Evolutionary conservation across 106 monocot species (phyloP).

Genomic region (Alisma plantagoaquatica): DNA sequence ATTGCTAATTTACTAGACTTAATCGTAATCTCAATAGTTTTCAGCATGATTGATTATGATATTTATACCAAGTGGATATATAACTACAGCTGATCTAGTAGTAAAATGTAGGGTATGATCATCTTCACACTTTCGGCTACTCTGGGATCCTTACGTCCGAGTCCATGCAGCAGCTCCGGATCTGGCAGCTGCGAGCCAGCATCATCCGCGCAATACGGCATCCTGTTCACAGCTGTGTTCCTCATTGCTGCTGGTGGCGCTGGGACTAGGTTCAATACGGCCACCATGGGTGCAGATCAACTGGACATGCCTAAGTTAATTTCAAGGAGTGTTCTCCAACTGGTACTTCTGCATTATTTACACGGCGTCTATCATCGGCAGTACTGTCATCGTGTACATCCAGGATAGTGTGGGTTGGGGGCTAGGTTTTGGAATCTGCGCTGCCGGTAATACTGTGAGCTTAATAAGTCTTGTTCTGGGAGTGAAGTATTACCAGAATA

Average conservation of each 20-base stretch:
- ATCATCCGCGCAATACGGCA: conserved; percentile 22
- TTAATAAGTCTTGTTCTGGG: conserved; percentile 28
- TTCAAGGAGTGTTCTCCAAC: conserved; percentile 46
- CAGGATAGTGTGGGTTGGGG: conserved; percentile 57
- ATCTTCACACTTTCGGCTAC: conserved; percentile 37
- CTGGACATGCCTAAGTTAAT: conserved; percentile 24
- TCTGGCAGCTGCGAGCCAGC: conserved; percentile 8
- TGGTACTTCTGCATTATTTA: conserved; percentile 56
- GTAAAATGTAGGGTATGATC: conserved; percentile 36
- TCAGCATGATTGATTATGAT: too few species aligned
- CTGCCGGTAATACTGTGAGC: conserved; percentile 6
- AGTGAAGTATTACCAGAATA: conserved; percentile 13
- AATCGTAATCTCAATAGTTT: too few species aligned
- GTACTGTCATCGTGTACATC: conserved; percentile 54
- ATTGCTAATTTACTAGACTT: too few species aligned
- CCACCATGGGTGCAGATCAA: conserved; percentile 52
- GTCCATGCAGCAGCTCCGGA: conserved; percentile 4
- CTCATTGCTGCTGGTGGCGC: conserved; percentile 26
- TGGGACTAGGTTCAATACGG: conserved; percentile 39
- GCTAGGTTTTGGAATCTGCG: conserved; percentile 35
- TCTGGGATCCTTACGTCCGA: conserved; percentile 26
- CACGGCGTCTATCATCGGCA: conserved; percentile 15
- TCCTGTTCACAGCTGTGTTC: conserved; percentile 23
- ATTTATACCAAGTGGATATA: too few species aligned
- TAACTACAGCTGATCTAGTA: too few species aligned